phyloP scores from a whole-genome alignment of 208 protist genomes.

The Acanthamoeba lenticulata region DNA sequence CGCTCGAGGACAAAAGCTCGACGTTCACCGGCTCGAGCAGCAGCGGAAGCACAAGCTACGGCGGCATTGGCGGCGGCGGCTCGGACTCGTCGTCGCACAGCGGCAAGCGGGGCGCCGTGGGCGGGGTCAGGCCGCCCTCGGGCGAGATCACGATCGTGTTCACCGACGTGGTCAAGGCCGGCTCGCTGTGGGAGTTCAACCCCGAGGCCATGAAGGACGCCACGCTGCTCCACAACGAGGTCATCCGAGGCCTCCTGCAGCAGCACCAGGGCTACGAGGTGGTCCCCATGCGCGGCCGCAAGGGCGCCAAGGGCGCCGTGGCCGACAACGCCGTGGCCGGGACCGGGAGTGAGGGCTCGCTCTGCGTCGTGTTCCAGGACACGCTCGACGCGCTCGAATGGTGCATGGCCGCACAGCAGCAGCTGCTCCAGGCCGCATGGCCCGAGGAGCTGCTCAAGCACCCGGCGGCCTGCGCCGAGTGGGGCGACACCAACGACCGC shows the following conservation, averaged over 20 bases:
- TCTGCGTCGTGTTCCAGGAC: conserved; percentile 51
- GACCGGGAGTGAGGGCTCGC: conserved; percentile 40
- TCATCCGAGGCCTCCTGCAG: background rate
- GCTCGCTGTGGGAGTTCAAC: conserved; percentile 50
- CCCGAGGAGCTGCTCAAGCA: conserved; percentile 10
- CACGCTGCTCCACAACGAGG: conserved; percentile 52
- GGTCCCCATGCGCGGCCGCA: background rate
- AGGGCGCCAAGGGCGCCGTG: background rate
- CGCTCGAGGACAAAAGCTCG: background rate
- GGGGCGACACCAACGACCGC: background rate
- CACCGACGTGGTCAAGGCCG: background rate
- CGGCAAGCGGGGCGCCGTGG: background rate
- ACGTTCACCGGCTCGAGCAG: background rate
- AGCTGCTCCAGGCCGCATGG: conserved; percentile 46
- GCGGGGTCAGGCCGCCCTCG: background rate
- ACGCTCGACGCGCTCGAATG: background rate
- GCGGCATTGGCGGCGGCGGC: background rate
- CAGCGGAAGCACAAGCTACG: background rate
- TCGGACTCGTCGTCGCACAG: background rate
- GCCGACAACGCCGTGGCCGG: background rate
- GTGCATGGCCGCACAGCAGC: background rate
- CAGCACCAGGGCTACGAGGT: background rate
- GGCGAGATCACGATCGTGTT: conserved; percentile 43
- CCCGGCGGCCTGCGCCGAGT: conserved; percentile 22
- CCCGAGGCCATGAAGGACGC: conserved; percentile 44